Base-by-base conservation (phyloP, 805 yeast genomes). In the Yarrowia deformans region DNA sequence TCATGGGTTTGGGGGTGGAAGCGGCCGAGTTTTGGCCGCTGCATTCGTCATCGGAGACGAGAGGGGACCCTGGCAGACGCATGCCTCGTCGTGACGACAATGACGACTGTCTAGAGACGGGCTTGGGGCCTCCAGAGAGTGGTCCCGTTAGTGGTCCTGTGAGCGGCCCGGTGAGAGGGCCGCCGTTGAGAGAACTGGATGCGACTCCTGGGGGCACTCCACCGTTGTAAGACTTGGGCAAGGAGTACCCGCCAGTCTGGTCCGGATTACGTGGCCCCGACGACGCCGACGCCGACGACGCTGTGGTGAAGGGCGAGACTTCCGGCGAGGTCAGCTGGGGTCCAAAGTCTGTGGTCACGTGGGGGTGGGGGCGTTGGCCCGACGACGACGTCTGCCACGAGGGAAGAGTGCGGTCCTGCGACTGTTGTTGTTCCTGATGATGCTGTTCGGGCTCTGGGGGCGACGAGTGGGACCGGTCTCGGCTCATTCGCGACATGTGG, bases 401-500 rank as follows among this genome's bases (percentile, higher is more conserved):
- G 63, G 68, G 69, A 45, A 70, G 69, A 72, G 72, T 42, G 23
- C 34, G 37, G 55, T 42, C 70, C 39, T 49, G 54, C 29, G 42
- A 32, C 9, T 43, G 48, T 14, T 43, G 46, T 42, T 54, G 75
- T 70, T 29, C 76, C n/a, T 18, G 46, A 1, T 43, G 45, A 42
- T 58, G 75, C 71, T 29, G 76, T 16, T 49, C 68, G 12, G 46
- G 43, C n/a, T 69, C 50, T 42, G 71, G 72, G 19, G 66, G 71
- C 52, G 69, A 70, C 48, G 69, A 70, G 75, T 8, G 76, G 75
- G 73, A 80, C 75, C 49, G 79, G 75, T 8, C 73, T 64, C 81
- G 79, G 61, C 80, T 79, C 70, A 87, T 88, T 73, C 97, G 84
- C 75, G 89, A 87, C 72, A 91, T 92, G 77, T 93, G 97, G 74